phyloP scores from a whole-genome alignment of 2,329 filamentous ascomycete species.

The Aureobasidium sp. region DNA sequence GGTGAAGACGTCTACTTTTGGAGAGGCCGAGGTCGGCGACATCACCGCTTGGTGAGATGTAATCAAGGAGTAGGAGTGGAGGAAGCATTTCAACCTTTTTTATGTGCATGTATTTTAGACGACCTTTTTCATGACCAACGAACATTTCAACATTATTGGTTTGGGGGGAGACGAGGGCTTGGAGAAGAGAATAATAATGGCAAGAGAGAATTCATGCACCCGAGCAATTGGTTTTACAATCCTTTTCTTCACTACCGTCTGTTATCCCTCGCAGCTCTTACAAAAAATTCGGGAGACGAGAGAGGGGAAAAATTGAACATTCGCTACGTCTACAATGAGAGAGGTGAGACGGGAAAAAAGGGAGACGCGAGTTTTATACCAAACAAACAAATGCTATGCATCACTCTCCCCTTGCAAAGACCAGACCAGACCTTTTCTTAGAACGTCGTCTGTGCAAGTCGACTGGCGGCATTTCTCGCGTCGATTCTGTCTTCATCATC shows the following conservation, averaged over 20 bases:
- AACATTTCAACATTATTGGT: not conserved
- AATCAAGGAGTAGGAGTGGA: slow-evolving; percentile 21
- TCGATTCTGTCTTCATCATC: slow-evolving; percentile 93
- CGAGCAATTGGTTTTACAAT: not conserved
- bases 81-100: not conserved
- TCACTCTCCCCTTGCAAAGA: no score
- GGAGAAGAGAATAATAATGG: not conserved
- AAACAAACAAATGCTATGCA: not conserved
- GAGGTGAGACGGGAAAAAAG: not conserved
- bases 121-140: slow-evolving; percentile 1
- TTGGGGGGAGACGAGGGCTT: not conserved
- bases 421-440: slow-evolving; percentile 32
- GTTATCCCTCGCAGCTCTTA: no score
- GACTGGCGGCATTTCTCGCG: slow-evolving; percentile 87
- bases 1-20: slow-evolving; percentile 84
- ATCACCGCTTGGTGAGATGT: slow-evolving; percentile 98
- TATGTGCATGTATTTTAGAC: not conserved
- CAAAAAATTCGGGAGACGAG: not conserved
- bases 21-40: slow-evolving; percentile 91
- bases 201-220: not conserved
- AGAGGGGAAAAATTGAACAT: not conserved
- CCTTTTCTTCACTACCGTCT: no score
- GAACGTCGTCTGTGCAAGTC: slow-evolving; percentile 90
- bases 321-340: not conserved
- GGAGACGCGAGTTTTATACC: not conserved